Evolutionary conservation across 2,329 filamentous ascomycete species (phyloP), one percentile per base, ranked within the genome.

Genomic region (Ophiostoma montium): DNA sequence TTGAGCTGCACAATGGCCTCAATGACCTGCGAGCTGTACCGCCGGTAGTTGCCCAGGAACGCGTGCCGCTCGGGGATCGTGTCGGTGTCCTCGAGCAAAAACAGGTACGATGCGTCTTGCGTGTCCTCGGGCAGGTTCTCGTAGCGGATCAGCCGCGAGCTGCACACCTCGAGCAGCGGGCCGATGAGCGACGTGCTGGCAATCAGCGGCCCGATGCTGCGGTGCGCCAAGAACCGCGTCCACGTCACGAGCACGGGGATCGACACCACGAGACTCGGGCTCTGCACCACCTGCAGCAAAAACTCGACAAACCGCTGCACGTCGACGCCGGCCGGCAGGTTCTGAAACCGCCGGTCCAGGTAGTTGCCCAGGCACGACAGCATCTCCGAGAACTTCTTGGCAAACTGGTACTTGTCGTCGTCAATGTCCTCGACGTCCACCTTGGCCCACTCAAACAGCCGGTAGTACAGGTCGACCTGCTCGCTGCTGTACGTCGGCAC

Each of bases 351-450:
- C 53, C 85, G 78, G 58, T 92, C 86, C 52, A 95, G 74, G 59
- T 89, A 90, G 55, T 85, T 83, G 16, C 85, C 87, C 15, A 95
- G 70, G 58, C 85, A 86, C 21, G 89, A 90, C 10, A 95, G 71
- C 69, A 95, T 78, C 85, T 98, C 92, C 1, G 89, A 88, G 43
- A 96, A 78, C 65, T 94, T 95, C 68, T 96, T 96, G 36, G 86
- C 80, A 57, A 95, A 80, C 49, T 86, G 80, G 62, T 98, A 96
- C 61, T 88, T 94, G 59, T 88, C 82, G 59, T 95, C 87, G 56
- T 95, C 86, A 51, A 95, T 79, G 57, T 95, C 83, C 52, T 86
- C 77, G 3, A 86, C 76, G 55, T 88, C 83, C 39, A 90, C 81
- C 11, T 79, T 45, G 16, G 86, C 86, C 84, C 86, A 92, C 53